phyloP scores from a whole-genome alignment of 2,329 filamentous ascomycete genomes.

The Massarina eburnea region DNA sequence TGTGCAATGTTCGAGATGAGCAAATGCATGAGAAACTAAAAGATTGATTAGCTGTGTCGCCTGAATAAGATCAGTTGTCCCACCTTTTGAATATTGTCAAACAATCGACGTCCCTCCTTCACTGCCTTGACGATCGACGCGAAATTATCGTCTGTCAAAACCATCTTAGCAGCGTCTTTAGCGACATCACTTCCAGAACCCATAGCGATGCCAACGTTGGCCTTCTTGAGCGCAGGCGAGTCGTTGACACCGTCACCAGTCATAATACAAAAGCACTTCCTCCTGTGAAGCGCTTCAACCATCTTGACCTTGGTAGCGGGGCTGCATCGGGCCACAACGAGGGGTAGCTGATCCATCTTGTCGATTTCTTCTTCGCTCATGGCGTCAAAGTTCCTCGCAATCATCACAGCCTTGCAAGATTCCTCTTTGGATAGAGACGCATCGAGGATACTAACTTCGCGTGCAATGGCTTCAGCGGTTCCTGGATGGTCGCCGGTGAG shows the following conservation, averaged over 20 bases:
- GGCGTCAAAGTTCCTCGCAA: constrained; percentile 49
- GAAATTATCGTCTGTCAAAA: constrained; percentile 46
- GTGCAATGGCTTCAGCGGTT: constrained; percentile 51
- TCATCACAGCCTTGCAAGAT: constrained; percentile 41
- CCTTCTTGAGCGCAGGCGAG: constrained; percentile 44
- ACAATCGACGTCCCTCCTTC: constrained; percentile 44
- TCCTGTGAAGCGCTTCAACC: constrained; percentile 46
- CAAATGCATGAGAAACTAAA: constrained; percentile 49
- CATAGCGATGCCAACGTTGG: constrained; percentile 49
- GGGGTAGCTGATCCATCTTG: constrained; percentile 43
- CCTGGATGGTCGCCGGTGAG: constrained; percentile 52
- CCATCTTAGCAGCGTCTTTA: constrained; percentile 46
- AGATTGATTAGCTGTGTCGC: not conserved
- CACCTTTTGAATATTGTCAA: constrained; percentile 46
- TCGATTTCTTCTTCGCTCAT: constrained; percentile 48
- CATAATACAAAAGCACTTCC: constrained; percentile 45
- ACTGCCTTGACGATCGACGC: constrained; percentile 46
- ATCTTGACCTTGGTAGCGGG: constrained; percentile 52
- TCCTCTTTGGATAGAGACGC: constrained; percentile 16
- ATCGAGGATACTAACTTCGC: constrained; percentile 48
- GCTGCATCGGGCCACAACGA: constrained; percentile 51
- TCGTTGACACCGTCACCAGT: constrained; percentile 49
- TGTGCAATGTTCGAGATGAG: constrained; percentile 53
- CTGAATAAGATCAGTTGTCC: constrained; percentile 11
- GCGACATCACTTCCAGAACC: constrained; percentile 45